phyloP scores from a whole-genome alignment of 163 green algal species.

The Scenedesmus sp. region DNA sequence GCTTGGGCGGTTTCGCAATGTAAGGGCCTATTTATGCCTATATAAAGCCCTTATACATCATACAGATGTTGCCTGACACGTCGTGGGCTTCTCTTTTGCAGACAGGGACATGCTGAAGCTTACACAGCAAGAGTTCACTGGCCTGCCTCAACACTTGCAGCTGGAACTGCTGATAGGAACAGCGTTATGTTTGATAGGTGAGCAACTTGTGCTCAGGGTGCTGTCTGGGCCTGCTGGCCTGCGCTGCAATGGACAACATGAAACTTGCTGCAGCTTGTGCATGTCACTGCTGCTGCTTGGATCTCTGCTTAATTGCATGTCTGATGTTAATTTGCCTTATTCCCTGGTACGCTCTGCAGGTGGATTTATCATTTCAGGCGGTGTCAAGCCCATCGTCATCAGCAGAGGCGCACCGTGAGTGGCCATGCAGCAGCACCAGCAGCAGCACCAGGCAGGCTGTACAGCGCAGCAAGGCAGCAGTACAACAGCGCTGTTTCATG shows the following conservation, averaged over 20 bases:
- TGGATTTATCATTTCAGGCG: conserved; percentile 31
- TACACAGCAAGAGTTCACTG: conserved; percentile 61
- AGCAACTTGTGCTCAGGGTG: neutral
- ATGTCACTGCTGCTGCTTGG: neutral
- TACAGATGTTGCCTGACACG: neutral
- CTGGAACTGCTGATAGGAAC: conserved; percentile 50
- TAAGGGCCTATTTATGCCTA: neutral
- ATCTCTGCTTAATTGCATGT: neutral
- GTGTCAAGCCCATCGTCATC: conserved; percentile 41
- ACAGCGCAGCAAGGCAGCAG: neutral
- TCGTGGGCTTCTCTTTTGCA: conserved; percentile 16
- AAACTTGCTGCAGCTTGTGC: neutral
- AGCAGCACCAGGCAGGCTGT: conserved; percentile 1
- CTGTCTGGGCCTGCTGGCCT: too few relatives aligned
- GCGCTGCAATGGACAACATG: neutral
- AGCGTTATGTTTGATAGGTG: conserved; percentile 42
- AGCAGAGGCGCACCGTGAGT: conserved; percentile 49
- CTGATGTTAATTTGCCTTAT: neutral
- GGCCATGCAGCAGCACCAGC: neutral
- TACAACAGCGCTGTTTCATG: neutral
- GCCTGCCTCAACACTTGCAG: conserved; percentile 54
- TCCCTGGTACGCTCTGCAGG: neutral
- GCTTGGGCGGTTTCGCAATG: conserved; percentile 40
- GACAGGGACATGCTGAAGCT: conserved; percentile 61
- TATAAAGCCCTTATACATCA: too few relatives aligned